Evolutionary conservation across 495 filamentous ascomycete genomes (phyloP).

Genomic region (Neurospora sp.): DNA sequence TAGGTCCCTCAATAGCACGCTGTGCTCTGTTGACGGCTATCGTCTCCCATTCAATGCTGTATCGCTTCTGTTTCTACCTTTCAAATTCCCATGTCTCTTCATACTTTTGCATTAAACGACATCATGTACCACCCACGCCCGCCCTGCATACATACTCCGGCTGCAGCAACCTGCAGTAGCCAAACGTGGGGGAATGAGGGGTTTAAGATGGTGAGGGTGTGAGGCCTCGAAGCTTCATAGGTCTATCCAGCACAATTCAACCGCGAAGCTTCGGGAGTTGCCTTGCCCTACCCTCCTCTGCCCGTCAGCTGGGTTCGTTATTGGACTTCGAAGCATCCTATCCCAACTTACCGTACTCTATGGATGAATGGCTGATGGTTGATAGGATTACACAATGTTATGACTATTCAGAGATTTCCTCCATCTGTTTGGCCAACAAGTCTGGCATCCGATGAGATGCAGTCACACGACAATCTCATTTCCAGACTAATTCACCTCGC

Average conservation of each 20-base stretch:
- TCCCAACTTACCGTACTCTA: background rate
- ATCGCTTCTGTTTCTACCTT: no score
- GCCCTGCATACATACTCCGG: background rate
- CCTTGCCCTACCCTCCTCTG: background rate
- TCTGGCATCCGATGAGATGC: background rate
- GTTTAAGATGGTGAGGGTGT: constrained; percentile 6
- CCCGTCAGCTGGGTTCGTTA: background rate
- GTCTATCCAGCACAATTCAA: background rate
- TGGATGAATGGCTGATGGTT: background rate
- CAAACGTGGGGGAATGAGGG: constrained; percentile 29
- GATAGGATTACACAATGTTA: background rate
- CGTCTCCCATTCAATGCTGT: no score
- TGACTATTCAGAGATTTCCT: background rate
- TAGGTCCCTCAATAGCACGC: no score
- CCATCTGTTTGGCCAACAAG: background rate
- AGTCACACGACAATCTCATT: background rate
- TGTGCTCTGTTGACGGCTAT: no score
- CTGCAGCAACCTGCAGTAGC: constrained; percentile 24
- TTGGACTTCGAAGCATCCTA: background rate
- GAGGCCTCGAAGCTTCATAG: constrained; percentile 3
- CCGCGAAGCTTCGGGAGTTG: background rate
- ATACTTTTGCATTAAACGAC: background rate
- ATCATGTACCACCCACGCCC: background rate
- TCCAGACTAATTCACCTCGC: background rate
- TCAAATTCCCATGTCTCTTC: background rate